These are phyloP conservation scores for Macrolepiota fuliginosa DNA, from an alignment of 768 basidiomycete species.

Conservation along the genomic window DNA sequence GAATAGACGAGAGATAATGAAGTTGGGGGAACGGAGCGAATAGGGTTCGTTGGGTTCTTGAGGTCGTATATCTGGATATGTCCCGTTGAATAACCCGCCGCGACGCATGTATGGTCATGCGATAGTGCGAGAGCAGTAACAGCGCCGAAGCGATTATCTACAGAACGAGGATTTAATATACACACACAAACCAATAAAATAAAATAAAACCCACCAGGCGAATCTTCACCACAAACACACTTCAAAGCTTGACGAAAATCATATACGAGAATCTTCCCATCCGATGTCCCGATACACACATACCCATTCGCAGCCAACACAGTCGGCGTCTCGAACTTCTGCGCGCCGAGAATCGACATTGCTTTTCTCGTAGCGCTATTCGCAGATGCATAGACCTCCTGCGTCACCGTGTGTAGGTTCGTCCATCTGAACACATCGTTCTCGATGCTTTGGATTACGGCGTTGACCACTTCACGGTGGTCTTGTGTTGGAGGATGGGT, in stretches of 20 bases:
- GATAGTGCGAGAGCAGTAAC: constrained; percentile 91
- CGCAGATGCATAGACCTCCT: constrained; percentile 43
- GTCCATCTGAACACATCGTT: constrained; percentile 80
- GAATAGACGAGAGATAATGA: constrained; percentile 65
- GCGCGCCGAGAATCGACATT: constrained; percentile 57
- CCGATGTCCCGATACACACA: constrained; percentile 84
- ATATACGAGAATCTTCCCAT: constrained; percentile 78
- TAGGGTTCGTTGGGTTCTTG: constrained; percentile 62
- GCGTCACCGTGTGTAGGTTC: constrained; percentile 53
- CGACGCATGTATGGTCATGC: constrained; percentile 91
- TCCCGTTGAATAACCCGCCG: constrained; percentile 82
- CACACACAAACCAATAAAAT: neutral
- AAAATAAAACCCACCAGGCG: constrained; percentile 45
- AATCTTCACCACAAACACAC: constrained; percentile 73
- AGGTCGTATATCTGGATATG: constrained; percentile 87
- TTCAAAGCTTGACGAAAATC: constrained; percentile 87
- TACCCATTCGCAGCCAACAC: constrained; percentile 84
- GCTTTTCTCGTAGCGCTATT: constrained; percentile 52
- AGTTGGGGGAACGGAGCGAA: constrained; percentile 69
- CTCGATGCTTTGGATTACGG: constrained; percentile 20
- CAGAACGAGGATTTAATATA: constrained; percentile 10
- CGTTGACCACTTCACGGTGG: constrained; percentile 1
- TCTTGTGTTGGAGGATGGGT: neutral
- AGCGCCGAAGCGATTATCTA: constrained; percentile 64
- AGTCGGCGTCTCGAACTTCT: constrained; percentile 65